Conservation (phyloP, 805 yeast species). For the Ogataea pignaliae region DNA sequence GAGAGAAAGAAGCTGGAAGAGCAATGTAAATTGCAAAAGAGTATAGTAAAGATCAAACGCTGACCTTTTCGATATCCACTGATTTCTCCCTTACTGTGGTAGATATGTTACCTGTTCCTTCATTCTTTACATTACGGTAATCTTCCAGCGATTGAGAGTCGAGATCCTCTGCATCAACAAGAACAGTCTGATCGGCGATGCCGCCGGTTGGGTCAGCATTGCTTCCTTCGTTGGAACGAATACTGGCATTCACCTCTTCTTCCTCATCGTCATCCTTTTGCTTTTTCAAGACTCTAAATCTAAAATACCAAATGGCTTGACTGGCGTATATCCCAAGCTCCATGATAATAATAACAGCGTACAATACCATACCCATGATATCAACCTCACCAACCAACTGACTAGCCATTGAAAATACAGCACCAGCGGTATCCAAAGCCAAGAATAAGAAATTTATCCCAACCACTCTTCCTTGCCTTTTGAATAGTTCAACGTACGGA, state of each 20-base stretch:
- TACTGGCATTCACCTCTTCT: neutral
- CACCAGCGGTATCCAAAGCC: slow-evolving; percentile 74
- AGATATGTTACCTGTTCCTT: too few species aligned
- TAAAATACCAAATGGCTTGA: slow-evolving; percentile 65
- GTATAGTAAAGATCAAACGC: too few species aligned
- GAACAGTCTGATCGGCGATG: too few species aligned
- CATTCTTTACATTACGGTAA: too few species aligned
- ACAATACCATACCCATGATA: slow-evolving; percentile 71
- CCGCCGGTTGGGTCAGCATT: too few species aligned
- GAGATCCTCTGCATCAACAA: too few species aligned
- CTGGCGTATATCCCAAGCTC: slow-evolving; percentile 75
- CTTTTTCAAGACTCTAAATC: slow-evolving; percentile 31
- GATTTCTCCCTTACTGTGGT: too few species aligned
- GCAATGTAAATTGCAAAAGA: too few species aligned
- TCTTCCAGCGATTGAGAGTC: too few species aligned
- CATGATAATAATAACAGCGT: slow-evolving; percentile 65
- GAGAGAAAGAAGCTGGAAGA: too few species aligned
- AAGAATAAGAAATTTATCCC: slow-evolving; percentile 86
- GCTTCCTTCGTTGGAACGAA: too few species aligned
- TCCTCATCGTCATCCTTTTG: slow-evolving; percentile 5
- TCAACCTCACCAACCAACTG: slow-evolving; percentile 61
- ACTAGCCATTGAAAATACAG: slow-evolving; percentile 64
- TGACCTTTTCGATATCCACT: too few species aligned
- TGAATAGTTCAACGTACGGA: slow-evolving; percentile 80
- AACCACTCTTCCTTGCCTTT: slow-evolving; percentile 77